A percentile compares a stretch with the other conserved stretches of the same genome.
Evolutionary conservation across 768 basidiomycete genomes (phyloP).

Genomic region (Boletus sp.): DNA sequence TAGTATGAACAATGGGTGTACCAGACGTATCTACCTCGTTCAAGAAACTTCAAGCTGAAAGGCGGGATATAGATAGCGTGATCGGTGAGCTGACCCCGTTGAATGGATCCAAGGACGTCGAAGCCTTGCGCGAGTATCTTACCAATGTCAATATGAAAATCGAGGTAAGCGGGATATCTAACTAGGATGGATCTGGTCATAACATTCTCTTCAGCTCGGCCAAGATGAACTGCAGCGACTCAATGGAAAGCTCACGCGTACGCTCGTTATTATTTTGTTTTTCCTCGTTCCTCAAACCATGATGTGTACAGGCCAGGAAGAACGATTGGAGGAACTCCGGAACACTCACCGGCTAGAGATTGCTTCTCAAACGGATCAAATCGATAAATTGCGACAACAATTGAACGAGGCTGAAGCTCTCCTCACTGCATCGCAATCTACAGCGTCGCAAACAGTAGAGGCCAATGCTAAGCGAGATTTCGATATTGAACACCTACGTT

Average conservation of each 20-base stretch:
- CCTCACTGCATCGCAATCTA: constrained; percentile 53
- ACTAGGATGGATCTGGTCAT: background rate
- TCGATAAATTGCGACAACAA: constrained; percentile 68
- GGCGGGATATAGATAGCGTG: constrained; percentile 62
- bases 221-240: constrained; percentile 81
- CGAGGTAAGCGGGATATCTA: constrained; percentile 50
- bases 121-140: constrained; percentile 73
- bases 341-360: constrained; percentile 82
- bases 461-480: constrained; percentile 48
- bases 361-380: constrained; percentile 72
- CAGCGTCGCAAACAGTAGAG: constrained; percentile 48
- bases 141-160: constrained; percentile 62
- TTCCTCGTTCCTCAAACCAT: constrained; percentile 2
- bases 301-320: constrained; percentile 66
- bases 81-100: constrained; percentile 72
- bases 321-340: constrained; percentile 78
- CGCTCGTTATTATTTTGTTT: constrained; percentile 22
- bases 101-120: constrained; percentile 59
- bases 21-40: constrained; percentile 80
- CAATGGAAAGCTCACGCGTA: constrained; percentile 70
- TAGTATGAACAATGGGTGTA: constrained; percentile 4
- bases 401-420: constrained; percentile 69
- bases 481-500: constrained; percentile 57
- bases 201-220: constrained; percentile 44
- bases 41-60: constrained; percentile 73